Evolutionary conservation across 768 basidiomycete genomes (phyloP).

Genomic region (Pisolithus orientalis): DNA sequence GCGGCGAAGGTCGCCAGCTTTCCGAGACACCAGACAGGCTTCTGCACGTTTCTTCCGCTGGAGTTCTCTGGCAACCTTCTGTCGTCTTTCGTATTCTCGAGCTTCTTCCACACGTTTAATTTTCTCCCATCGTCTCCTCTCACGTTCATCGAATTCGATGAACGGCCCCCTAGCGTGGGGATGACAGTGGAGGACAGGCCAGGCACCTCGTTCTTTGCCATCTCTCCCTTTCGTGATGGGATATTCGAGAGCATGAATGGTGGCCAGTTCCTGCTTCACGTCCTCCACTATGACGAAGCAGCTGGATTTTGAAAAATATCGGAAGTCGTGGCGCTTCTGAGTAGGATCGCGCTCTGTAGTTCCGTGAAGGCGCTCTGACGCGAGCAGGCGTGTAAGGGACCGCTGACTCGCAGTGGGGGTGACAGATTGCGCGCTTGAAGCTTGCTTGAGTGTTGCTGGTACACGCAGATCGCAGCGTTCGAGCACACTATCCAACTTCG

Average conservation of each 20-base stretch:
- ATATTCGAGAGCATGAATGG: slow-evolving; percentile 84
- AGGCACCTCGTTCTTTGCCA: slow-evolving; percentile 51
- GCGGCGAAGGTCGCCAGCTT: slow-evolving; percentile 57
- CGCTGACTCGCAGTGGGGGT: slow-evolving; percentile 32
- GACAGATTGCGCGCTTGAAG: slow-evolving; percentile 23
- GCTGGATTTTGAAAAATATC: slow-evolving; percentile 72
- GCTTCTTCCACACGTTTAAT: slow-evolving; percentile 34
- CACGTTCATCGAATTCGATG: slow-evolving; percentile 66
- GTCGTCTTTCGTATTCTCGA: slow-evolving; percentile 28
- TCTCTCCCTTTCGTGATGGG: slow-evolving; percentile 46
- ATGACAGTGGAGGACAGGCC: slow-evolving; percentile 83
- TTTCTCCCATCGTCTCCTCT: slow-evolving; percentile 62
- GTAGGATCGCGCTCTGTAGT: slow-evolving; percentile 86
- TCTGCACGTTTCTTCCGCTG: slow-evolving; percentile 24
- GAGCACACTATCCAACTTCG: slow-evolving; percentile 67
- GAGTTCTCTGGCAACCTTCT: slow-evolving; percentile 20
- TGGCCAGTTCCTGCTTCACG: slow-evolving; percentile 72
- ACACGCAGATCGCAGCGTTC: slow-evolving; percentile 51
- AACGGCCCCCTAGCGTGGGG: slow-evolving; percentile 71
- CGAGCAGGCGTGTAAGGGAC: slow-evolving; percentile 56
- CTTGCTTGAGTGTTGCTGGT: slow-evolving; percentile 19
- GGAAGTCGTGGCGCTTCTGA: slow-evolving; percentile 80
- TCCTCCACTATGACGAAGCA: slow-evolving; percentile 93
- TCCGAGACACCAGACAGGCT: slow-evolving; percentile 21
- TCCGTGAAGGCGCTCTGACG: slow-evolving; percentile 82